phyloP scores from a whole-genome alignment of 2,329 filamentous ascomycete species.

The Colletotrichum sojae region DNA sequence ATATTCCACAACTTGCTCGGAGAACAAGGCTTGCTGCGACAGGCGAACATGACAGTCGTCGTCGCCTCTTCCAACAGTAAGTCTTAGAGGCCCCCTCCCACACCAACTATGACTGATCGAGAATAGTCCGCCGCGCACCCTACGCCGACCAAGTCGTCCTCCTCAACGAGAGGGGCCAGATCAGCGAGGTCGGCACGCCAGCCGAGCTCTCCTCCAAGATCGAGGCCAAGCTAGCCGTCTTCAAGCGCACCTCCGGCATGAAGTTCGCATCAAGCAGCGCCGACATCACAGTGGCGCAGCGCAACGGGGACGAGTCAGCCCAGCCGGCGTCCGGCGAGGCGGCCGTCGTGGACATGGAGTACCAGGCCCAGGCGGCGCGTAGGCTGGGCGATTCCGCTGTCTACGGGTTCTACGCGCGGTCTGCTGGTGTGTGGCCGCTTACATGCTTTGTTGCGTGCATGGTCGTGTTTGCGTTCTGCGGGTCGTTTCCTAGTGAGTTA shows the following conservation, averaged over 20 bases:
- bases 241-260: not conserved
- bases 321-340: not conserved
- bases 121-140: not conserved
- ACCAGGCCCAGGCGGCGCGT: conserved; percentile 3
- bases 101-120: too few species aligned
- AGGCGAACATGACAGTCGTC: conserved; percentile 1
- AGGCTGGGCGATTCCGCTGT: conserved; percentile 7
- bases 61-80: conserved; percentile 3
- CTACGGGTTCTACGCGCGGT: conserved; percentile 18
- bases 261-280: too few species aligned
- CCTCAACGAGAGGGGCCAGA: conserved; percentile 1
- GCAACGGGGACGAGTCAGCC: too few species aligned
- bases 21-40: not conserved
- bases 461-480: conserved; percentile 6
- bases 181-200: not conserved
- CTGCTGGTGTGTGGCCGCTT: not conserved
- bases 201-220: not conserved
- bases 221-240: not conserved
- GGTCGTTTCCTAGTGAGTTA: conserved; percentile 5
- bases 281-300: too few species aligned
- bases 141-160: not conserved
- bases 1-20: conserved; percentile 7
- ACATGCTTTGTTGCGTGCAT: not conserved
- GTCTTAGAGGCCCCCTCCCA: too few species aligned
- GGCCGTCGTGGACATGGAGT: conserved; percentile 5